Conservation (phyloP, 108 stramenopile species). For the Phaeodactylum tricornutum region DNA sequence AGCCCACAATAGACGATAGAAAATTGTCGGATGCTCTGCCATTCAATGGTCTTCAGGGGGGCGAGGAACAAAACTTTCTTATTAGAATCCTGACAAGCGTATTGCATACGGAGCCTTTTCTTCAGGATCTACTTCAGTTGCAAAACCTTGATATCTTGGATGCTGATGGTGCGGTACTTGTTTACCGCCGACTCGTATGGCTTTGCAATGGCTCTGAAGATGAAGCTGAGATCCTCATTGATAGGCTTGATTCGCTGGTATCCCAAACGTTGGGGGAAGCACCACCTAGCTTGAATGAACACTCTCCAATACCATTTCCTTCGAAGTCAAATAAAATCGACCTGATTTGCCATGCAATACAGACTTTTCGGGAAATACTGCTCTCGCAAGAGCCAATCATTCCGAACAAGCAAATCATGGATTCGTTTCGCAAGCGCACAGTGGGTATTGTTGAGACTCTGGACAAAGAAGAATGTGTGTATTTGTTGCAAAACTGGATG, state of each 20-base stretch:
- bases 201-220: slow-evolving; percentile 33
- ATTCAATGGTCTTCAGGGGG: neutral
- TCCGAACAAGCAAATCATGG: too few relatives aligned
- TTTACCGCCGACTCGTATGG: slow-evolving; percentile 42
- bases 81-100: slow-evolving; percentile 1
- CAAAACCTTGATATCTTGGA: slow-evolving; percentile 55
- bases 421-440: too few relatives aligned
- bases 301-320: too few relatives aligned
- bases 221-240: slow-evolving; percentile 27
- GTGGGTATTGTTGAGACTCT: slow-evolving; percentile 21
- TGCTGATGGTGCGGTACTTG: slow-evolving; percentile 53
- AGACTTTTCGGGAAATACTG: too few relatives aligned
- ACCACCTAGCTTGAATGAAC: too few relatives aligned
- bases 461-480: slow-evolving; percentile 30
- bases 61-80: neutral
- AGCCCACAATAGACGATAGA: too few relatives aligned
- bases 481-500: slow-evolving; percentile 57
- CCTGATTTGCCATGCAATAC: too few relatives aligned
- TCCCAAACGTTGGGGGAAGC: too few relatives aligned
- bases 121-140: slow-evolving; percentile 28
- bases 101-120: slow-evolving; percentile 23
- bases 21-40: neutral
- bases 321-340: too few relatives aligned
- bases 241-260: too few relatives aligned
- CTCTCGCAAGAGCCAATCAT: too few relatives aligned